Conservation (phyloP, 352 stramenopile species). For the Pythium brachiatum region DNA sequence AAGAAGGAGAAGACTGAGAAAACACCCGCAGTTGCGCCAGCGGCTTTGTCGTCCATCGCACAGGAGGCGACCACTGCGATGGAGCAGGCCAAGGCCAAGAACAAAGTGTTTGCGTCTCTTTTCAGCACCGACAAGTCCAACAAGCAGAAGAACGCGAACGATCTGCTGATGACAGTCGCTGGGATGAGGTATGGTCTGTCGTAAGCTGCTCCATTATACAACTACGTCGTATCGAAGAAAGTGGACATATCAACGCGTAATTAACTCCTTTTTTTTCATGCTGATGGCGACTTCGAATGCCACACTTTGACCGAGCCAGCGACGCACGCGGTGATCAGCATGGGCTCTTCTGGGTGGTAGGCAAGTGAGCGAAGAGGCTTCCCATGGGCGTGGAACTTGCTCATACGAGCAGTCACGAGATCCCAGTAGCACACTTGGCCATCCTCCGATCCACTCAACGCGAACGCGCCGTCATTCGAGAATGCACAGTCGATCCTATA, state of each 20-base stretch:
- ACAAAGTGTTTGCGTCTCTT: conserved; percentile 76
- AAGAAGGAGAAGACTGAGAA: conserved; percentile 20
- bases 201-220: conserved; percentile 31
- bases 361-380: conserved; percentile 63
- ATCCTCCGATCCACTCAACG: conserved; percentile 77
- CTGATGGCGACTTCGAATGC: conserved; percentile 4
- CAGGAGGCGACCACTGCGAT: conserved; percentile 58
- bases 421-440: conserved; percentile 68
- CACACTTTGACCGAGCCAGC: conserved; percentile 78
- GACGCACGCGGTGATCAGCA: conserved; percentile 62
- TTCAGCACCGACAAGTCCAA: conserved; percentile 65
- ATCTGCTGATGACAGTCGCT: conserved; percentile 83
- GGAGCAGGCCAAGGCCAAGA: conserved; percentile 68
- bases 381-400: conserved; percentile 54
- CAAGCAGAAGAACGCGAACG: conserved; percentile 70
- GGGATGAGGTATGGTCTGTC: conserved; percentile 83
- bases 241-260: no score
- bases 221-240: no score
- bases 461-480: conserved; percentile 57
- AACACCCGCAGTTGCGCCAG: conserved; percentile 7
- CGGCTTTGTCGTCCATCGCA: conserved; percentile 30
- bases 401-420: conserved; percentile 35
- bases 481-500: conserved; percentile 77
- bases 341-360: conserved; percentile 55
- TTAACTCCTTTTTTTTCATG: no score